Conservation (phyloP, 768 basidiomycete species). For the Butyriboletus loyo region DNA sequence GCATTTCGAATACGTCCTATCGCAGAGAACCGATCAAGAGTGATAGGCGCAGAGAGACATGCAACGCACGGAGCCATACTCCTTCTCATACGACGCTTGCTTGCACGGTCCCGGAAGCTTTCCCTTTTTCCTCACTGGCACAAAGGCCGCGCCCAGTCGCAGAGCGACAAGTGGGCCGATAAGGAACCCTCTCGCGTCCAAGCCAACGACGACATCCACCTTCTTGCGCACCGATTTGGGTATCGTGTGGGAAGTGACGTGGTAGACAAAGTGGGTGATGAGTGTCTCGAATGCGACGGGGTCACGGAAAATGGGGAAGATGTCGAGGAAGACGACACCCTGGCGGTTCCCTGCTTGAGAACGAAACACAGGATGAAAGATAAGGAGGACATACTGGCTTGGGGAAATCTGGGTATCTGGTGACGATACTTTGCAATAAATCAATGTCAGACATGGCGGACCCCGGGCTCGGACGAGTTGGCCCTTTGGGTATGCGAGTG, state of each 20-base stretch:
- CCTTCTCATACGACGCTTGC: conserved; percentile 79
- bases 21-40: background rate
- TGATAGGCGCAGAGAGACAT: background rate
- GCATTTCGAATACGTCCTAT: conserved; percentile 98
- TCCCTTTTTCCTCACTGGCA: conserved; percentile 90
- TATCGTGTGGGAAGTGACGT: conserved; percentile 76
- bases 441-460: conserved; percentile 73
- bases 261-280: conserved; percentile 85
- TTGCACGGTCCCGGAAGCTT: conserved; percentile 91
- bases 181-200: conserved; percentile 96
- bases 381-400: conserved; percentile 62
- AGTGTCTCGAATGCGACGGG: conserved; percentile 88
- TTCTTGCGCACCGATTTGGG: conserved; percentile 56
- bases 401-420: conserved; percentile 74
- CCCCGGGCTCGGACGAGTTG: background rate
- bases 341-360: conserved; percentile 25
- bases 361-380: background rate
- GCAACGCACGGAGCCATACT: conserved; percentile 77
- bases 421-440: conserved; percentile 60
- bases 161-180: conserved; percentile 90
- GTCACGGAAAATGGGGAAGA: conserved; percentile 88
- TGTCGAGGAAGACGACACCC: conserved; percentile 92
- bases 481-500: conserved; percentile 1
- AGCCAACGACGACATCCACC: conserved; percentile 89
- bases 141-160: conserved; percentile 89